Conservation (phyloP, 176 grass and related monocot species). For the Poa annua region DNA sequence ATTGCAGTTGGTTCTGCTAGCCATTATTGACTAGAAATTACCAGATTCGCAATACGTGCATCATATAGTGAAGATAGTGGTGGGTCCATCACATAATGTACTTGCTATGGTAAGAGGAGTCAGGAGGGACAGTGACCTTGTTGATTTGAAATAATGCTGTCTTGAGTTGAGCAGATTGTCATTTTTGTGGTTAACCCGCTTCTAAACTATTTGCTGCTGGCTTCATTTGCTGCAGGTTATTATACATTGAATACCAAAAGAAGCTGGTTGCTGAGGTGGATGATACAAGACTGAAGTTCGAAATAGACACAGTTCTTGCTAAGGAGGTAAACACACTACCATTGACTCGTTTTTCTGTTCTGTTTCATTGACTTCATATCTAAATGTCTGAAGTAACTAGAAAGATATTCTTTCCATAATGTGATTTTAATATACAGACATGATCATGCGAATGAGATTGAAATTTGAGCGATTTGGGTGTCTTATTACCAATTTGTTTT, state of each 20-base stretch:
- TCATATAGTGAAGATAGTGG: constrained; percentile 9
- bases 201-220: constrained; percentile 2
- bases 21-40: constrained; percentile 2
- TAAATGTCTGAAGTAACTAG: constrained; percentile 2
- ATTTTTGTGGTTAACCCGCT: constrained; percentile 5
- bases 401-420: constrained; percentile 28
- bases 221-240: constrained; percentile 52
- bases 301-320: constrained; percentile 85
- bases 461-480: not conserved
- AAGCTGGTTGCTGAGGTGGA: constrained; percentile 62
- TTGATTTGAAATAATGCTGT: constrained; percentile 4
- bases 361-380: not conserved
- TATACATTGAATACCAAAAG: constrained; percentile 86
- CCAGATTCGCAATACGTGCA: not conserved
- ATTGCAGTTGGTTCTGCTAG: constrained; percentile 2
- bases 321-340: constrained; percentile 64
- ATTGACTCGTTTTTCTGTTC: not conserved
- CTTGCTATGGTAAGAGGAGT: not conserved
- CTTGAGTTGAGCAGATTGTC: not conserved
- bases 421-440: constrained; percentile 5
- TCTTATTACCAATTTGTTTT: constrained; percentile 27
- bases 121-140: not conserved
- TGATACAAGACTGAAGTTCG: constrained; percentile 87
- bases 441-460: not conserved
- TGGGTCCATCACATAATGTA: not conserved